Percentiles rank a stretch among this genome's conserved stretches.
phyloP scores from a whole-genome alignment of 2,329 filamentous ascomycete genomes.

The Coleophoma cylindrospora region DNA sequence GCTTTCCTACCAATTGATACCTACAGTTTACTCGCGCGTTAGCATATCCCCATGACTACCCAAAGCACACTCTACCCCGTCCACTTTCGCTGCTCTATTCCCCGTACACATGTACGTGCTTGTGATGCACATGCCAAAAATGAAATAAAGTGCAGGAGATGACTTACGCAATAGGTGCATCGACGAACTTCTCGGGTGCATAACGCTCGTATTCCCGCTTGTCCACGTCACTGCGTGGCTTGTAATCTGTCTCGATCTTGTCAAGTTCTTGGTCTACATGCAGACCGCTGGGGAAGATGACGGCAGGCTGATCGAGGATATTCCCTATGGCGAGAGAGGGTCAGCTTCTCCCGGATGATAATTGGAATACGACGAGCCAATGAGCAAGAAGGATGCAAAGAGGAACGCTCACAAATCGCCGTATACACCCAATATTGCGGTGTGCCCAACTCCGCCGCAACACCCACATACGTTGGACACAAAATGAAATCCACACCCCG shows the following conservation, averaged over 20 bases:
- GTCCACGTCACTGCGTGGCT: conserved; percentile 7
- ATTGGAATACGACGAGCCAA: neutral
- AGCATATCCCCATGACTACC: conserved; percentile 12
- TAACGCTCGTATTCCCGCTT: conserved; percentile 6
- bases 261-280: conserved; percentile 6
- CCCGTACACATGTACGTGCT: too few relatives aligned
- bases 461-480: conserved; percentile 34
- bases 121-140: too few relatives aligned
- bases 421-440: conserved; percentile 47
- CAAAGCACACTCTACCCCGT: conserved; percentile 15
- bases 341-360: neutral
- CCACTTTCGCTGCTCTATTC: too few relatives aligned
- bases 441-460: conserved; percentile 4
- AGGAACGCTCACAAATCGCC: conserved; percentile 5
- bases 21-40: conserved; percentile 1
- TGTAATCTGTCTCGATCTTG: conserved; percentile 4
- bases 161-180: conserved; percentile 7
- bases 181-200: neutral
- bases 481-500: conserved; percentile 34
- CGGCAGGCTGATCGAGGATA: conserved; percentile 12
- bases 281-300: conserved; percentile 11
- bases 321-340: conserved; percentile 2
- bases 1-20: conserved; percentile 3
- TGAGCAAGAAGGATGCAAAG: neutral
- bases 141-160: neutral